Percentiles rank a stretch among this genome's conserved stretches.
Conservation (phyloP, 768 basidiomycete species). For the Coprinopsis strossmayeri region DNA sequence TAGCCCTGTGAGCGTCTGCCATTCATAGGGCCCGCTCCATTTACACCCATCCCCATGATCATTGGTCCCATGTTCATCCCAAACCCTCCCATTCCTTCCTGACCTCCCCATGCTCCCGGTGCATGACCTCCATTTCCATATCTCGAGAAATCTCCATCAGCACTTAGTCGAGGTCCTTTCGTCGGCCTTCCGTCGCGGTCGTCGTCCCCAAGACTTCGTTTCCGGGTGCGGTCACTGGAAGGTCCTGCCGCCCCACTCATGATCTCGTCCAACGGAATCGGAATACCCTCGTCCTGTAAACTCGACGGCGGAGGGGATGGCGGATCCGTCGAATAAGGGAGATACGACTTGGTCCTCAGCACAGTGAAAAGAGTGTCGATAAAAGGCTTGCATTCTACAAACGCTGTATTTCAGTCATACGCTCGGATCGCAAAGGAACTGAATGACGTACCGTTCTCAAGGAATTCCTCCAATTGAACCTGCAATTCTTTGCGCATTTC, state of each 20-base stretch:
- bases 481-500: slow-evolving; percentile 79
- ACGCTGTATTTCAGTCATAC: slow-evolving; percentile 4
- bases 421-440: slow-evolving; percentile 22
- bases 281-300: slow-evolving; percentile 56
- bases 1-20: slow-evolving; percentile 53
- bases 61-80: slow-evolving; percentile 22
- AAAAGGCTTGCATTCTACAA: slow-evolving; percentile 61
- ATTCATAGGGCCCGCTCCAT: slow-evolving; percentile 28
- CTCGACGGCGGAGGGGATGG: slow-evolving; percentile 32
- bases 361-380: slow-evolving; percentile 83
- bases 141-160: slow-evolving; percentile 63
- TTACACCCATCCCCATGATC: slow-evolving; percentile 19
- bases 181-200: slow-evolving; percentile 51
- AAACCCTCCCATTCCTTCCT: slow-evolving; percentile 24
- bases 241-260: slow-evolving; percentile 28
- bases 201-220: slow-evolving; percentile 59
- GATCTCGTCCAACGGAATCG: slow-evolving; percentile 67
- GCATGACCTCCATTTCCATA: slow-evolving; percentile 38
- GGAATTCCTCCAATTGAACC: slow-evolving; percentile 82
- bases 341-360: slow-evolving; percentile 78
- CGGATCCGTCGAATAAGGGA: slow-evolving; percentile 53
- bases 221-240: slow-evolving; percentile 47
- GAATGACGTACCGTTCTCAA: slow-evolving; percentile 61
- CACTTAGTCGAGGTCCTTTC: slow-evolving; percentile 66
- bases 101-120: slow-evolving; percentile 26